Base-by-base conservation (phyloP, 495 filamentous ascomycete species). In the Penicillium roqueforti region DNA sequence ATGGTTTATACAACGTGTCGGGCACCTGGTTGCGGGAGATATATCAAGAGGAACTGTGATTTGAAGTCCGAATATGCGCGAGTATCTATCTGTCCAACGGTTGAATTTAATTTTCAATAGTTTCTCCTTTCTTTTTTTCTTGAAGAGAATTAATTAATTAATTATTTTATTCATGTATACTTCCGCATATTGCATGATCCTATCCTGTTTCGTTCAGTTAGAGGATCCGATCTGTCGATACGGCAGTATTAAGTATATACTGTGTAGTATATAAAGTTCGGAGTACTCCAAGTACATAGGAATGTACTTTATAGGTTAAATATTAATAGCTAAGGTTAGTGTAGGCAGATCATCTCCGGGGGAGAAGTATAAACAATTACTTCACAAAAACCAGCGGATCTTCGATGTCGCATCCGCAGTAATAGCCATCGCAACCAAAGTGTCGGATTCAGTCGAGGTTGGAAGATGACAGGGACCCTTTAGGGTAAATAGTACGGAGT, bases 1-100 rank as follows among this genome's bases (percentile, higher is more conserved):
- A 10, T 31, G 28, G 39, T 52, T 29, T 52, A 52, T 52, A 29
- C 39, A 52, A 52, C 29, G 39, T 52, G 50, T 52, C 40, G 40
- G 50, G 50, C 50, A 36, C 3, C 20, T 31, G 4, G 23, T 44
- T 26, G 41, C 7, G 41, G n/a, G 25, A 7, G 41, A 19, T 28
- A 16, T 18, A 44, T 3, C 38, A 9, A 41, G 39, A 13, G 3
- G 16, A 16, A 20, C 19, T 0, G 19, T 41, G 38, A 41, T 36
- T 6, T 36, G 39, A 18, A 22, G 11, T 41, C 11, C 11, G 39
- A 13, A 11, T 22, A 22, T 5, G 13, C 39, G n/a, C 23, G 22
- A 18, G 14, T 26, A n/a, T 14, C 11, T 9, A 13, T 14, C 10
- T 41, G 9, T 5, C 19, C 39, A 41, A 41, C 23, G 10, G 10